Evolutionary conservation across 2,329 filamentous ascomycete species (phyloP).

Genomic region (Alternaria conjuncta): DNA sequence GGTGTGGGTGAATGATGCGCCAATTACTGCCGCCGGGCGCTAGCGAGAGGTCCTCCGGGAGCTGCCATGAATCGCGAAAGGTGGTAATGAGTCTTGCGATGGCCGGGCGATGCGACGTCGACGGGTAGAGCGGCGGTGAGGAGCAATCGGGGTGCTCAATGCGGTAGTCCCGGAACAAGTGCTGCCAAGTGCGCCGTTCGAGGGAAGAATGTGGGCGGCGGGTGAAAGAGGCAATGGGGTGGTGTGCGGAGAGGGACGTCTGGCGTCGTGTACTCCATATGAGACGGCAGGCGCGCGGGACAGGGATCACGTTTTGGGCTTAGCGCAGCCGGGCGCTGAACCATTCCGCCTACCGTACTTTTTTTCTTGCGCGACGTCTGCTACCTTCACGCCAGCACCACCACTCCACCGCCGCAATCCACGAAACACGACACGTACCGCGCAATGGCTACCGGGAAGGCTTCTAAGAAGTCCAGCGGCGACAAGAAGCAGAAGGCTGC

Average conservation of each 20-base stretch:
- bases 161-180: not conserved
- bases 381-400: conserved; percentile 8
- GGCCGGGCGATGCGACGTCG: conserved; percentile 11
- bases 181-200: conserved; percentile 1
- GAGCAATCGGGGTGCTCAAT: not conserved
- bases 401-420: not conserved
- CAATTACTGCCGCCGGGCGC: conserved; percentile 20
- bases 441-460: conserved; percentile 38
- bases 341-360: conserved; percentile 23
- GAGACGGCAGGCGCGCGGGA: conserved; percentile 26
- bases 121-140: conserved; percentile 8
- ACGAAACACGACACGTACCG: conserved; percentile 8
- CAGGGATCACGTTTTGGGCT: conserved; percentile 14
- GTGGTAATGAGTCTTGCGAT: conserved; percentile 19
- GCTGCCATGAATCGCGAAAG: conserved; percentile 31
- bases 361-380: conserved; percentile 25
- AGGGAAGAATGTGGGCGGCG: conserved; percentile 8
- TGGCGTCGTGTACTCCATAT: conserved; percentile 26
- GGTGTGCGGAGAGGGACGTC: conserved; percentile 24
- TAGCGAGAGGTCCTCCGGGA: conserved; percentile 16
- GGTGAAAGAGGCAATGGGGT: conserved; percentile 14
- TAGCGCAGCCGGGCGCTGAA: conserved; percentile 23
- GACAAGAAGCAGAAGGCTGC: conserved; percentile 26
- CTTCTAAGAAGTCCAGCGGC: conserved; percentile 10
- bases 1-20: not conserved